Evolutionary conservation across 345 rosid species (phyloP), one percentile per base, ranked within the genome.

Genomic region (Lepidium africanum): DNA sequence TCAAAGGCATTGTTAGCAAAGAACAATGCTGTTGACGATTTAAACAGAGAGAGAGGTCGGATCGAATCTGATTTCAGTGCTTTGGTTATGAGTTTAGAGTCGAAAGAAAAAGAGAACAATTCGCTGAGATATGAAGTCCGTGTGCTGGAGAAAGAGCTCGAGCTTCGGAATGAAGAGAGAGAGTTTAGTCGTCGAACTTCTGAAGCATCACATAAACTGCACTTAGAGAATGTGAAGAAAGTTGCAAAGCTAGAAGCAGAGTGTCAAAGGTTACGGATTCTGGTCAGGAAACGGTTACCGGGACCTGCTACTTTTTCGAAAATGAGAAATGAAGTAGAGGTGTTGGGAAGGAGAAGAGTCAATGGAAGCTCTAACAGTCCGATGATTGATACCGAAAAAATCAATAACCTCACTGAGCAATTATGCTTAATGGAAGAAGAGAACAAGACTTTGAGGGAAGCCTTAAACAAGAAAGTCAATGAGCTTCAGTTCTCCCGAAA

Each of bases 241-340:
- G 84, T 94, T 67, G 86, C 95, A 0, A 94, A 86, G 83, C 76
- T 94, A 36, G 97, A 94, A 82, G 75, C 88, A 43, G 99, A 94
- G 79, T 90, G 96, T 78, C 97, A 89, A 65, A 80, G 95, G 84
- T 76, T 94, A 50, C 86, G 96, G 23, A 43, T 89, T 32, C 80
- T 91, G 16, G 96, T 94, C 32, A 80, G 88, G 63, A 94, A 94
- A 80, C 79, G 92, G 42, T 77, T 90, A 65, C 97, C 97, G 0
- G 97, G 94, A 60, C 94, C 97, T 0, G 96, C 91, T 53, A 80
- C 96, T 46, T 3, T 90, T 76, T 83, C 88, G 1, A 87, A 90
- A 77, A 90, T 88, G 95, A 87, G 74, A 66, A 88, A 69, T 49
- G 97, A 93, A 76, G 97, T 83, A 63, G 96, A 88, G 71, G 71